Evolutionary conservation across 495 filamentous ascomycete species (phyloP).

Genomic region (Sabuloglossum arenarium): DNA sequence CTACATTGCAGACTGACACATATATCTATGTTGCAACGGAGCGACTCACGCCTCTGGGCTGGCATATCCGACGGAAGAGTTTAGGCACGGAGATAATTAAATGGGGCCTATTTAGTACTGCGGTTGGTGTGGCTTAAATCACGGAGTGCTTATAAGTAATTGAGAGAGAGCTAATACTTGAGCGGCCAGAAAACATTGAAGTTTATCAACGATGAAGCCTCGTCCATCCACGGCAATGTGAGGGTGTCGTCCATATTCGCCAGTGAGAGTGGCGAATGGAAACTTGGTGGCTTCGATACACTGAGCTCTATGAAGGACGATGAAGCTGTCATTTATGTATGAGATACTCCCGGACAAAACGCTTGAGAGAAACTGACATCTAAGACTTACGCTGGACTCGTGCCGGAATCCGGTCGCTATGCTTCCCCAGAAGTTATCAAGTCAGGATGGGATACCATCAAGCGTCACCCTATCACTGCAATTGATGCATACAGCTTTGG

Average conservation of each 20-base stretch:
- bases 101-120: constrained; percentile 79
- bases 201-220: constrained; percentile 87
- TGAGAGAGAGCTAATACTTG: neutral
- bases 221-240: constrained; percentile 73
- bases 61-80: constrained; percentile 69
- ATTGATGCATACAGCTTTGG: constrained; percentile 78
- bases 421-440: constrained; percentile 72
- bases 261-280: constrained; percentile 95
- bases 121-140: constrained; percentile 30
- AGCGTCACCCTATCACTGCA: constrained; percentile 58
- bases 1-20: constrained; percentile 46
- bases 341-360: constrained; percentile 12
- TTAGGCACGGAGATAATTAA: constrained; percentile 76
- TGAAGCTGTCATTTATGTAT: constrained; percentile 72
- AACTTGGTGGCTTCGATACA: constrained; percentile 80
- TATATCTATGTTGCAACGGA: constrained; percentile 94
- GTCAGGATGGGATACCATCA: constrained; percentile 71
- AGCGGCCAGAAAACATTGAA: constrained; percentile 55
- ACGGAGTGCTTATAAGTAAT: neutral
- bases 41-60: constrained; percentile 59
- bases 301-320: constrained; percentile 92
- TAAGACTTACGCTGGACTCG: constrained; percentile 65
- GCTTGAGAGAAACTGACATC: constrained; percentile 5
- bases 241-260: constrained; percentile 71
- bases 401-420: constrained; percentile 65